Base-by-base conservation (phyloP, 2,329 filamentous ascomycete species). In the Aspergillus brasiliensis region DNA sequence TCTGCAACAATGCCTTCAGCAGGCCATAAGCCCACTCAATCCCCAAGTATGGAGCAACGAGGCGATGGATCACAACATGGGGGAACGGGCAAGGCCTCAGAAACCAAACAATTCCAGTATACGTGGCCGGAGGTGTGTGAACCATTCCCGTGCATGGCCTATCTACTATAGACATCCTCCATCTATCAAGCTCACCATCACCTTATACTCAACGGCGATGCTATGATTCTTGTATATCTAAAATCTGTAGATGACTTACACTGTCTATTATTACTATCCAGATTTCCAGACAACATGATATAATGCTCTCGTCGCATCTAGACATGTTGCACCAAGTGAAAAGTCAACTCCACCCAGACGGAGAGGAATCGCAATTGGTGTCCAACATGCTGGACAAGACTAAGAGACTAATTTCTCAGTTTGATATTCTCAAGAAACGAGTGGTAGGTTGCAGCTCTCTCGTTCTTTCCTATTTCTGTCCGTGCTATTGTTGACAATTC, bases 281-380 rank as follows among this genome's bases (percentile, higher is more conserved):
- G 77, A 65, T 80, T 21, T 77, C 77, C 57, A 64, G 71, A 11
- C 76, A 74, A 40, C 78, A 80, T 62, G 74, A 79, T n/a, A 71
- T 65, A 2, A 63, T 78, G 27, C 66, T 81, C 3, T 67, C 70
- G 34, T 75, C 72, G 3, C 79, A 81, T 60, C 58, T 78, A 2
- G 67, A 74, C 48, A 72, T 80, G 64, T 65, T 79, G 8, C 67
- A 73, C 15, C 68, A 72, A 60, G 67, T 79, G 2, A 70, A 72
- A 51, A 61, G 63, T 6, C 72, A 76, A 46, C 63, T 73, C 8
- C 60, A 64, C 4, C 58, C 65, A 8, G 68, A 73, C 28, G 62
- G 63, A 6, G 71, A 73, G 34, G 69, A 71, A 11, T 71, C 65
- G 38, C 68, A 66, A 11, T 65, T 70, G 5, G 66, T 80, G 3